Conservation (phyloP, 345 rosid species). For the Excoecaria cochinchinensis region DNA sequence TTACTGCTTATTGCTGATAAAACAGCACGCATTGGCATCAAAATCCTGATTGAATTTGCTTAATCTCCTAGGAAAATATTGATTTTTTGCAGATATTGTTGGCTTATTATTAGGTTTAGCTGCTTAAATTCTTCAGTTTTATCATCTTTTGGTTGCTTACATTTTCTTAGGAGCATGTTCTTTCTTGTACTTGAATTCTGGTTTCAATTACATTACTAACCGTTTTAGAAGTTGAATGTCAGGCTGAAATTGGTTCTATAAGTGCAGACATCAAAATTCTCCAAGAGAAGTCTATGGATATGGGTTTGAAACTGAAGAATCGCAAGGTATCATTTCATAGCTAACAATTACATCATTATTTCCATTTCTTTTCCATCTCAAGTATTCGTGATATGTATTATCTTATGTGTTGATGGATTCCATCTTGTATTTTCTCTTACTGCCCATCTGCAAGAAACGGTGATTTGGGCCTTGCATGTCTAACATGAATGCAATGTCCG, state of each 20-base stretch:
- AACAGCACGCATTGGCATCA: neutral
- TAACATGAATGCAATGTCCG: neutral
- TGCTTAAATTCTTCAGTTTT: neutral
- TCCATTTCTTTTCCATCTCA: neutral
- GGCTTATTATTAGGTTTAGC: neutral
- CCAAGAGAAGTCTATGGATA: constrained; percentile 99
- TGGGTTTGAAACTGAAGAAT: constrained; percentile 95
- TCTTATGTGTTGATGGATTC: constrained; percentile 3
- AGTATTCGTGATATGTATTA: neutral
- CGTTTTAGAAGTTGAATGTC: constrained; percentile 23
- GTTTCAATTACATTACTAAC: neutral
- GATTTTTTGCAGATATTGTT: neutral
- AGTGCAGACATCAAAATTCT: constrained; percentile 96
- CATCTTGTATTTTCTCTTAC: neutral
- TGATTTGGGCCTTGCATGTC: neutral
- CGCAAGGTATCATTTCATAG: constrained; percentile 62
- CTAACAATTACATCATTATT: neutral
- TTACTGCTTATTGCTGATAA: neutral
- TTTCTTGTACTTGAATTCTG: constrained; percentile 14
- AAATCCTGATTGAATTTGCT: neutral
- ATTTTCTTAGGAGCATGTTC: neutral
- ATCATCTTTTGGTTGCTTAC: neutral
- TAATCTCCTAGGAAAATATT: neutral
- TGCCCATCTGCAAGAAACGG: neutral
- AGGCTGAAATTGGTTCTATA: constrained; percentile 96